phyloP scores from a whole-genome alignment of 139 green algal species.

The Coccomyxa sp. region DNA sequence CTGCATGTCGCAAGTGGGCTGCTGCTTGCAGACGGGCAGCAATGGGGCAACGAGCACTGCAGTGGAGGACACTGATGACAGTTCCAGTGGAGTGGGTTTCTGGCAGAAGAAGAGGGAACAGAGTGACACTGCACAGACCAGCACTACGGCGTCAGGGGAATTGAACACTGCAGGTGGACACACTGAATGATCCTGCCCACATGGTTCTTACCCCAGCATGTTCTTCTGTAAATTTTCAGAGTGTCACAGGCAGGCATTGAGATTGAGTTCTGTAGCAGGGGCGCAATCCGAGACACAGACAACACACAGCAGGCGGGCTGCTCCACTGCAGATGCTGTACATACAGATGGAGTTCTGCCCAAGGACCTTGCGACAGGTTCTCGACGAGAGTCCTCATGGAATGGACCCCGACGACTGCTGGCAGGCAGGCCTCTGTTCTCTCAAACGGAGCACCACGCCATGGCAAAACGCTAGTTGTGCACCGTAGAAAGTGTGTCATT shows the following conservation, averaged over 20 bases:
- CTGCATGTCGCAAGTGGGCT: neutral
- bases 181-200: too few relatives aligned
- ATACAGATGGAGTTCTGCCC: slow-evolving; percentile 96
- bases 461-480: neutral
- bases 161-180: too few relatives aligned
- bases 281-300: too few relatives aligned
- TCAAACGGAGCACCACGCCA: neutral
- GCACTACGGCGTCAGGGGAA: too few relatives aligned
- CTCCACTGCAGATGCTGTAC: slow-evolving; percentile 61
- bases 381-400: slow-evolving; percentile 16
- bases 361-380: slow-evolving; percentile 63
- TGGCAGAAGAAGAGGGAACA: neutral
- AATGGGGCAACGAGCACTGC: neutral
- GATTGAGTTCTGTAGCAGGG: too few relatives aligned
- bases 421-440: slow-evolving; percentile 9
- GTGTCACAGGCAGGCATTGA: too few relatives aligned
- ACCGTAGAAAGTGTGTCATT: slow-evolving; percentile 14
- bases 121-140: neutral
- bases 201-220: too few relatives aligned
- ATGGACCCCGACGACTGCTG: slow-evolving; percentile 12
- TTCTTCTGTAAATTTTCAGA: too few relatives aligned
- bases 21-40: neutral
- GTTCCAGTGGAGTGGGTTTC: neutral
- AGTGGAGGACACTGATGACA: neutral
- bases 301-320: too few relatives aligned